Evolutionary conservation across 805 yeast species (phyloP).

Genomic region (Zygosaccharomyces kombuchaensis): DNA sequence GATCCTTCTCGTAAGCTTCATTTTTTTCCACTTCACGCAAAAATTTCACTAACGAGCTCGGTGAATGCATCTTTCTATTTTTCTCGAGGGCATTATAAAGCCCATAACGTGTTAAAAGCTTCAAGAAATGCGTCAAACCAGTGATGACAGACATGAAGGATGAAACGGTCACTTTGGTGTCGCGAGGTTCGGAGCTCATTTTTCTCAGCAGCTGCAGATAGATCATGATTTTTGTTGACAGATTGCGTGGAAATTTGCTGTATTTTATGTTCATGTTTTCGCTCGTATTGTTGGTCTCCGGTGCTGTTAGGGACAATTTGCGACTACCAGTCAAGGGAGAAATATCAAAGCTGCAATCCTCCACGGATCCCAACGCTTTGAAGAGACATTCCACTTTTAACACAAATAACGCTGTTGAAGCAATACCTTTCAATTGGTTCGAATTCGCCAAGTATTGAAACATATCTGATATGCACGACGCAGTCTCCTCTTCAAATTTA

Average conservation of each 20-base stretch:
- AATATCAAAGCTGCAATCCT: conserved; percentile 21
- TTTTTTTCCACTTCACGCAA: conserved; percentile 50
- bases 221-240: conserved; percentile 86
- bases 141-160: conserved; percentile 78
- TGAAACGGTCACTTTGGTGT: conserved; percentile 39
- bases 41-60: conserved; percentile 60
- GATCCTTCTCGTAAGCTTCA: conserved; percentile 35
- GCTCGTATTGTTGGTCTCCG: conserved; percentile 5
- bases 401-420: conserved; percentile 67
- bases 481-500: conserved; percentile 85
- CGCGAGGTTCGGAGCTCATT: conserved; percentile 36
- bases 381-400: conserved; percentile 72
- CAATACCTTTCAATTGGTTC: conserved; percentile 61
- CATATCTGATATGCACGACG: conserved; percentile 88
- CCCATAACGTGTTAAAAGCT: conserved; percentile 76
- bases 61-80: conserved; percentile 54
- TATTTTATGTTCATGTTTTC: conserved; percentile 18
- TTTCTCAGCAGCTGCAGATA: conserved; percentile 81
- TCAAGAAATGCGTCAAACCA: conserved; percentile 87
- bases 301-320: conserved; percentile 3
- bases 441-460: conserved; percentile 75
- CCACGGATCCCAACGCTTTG: conserved; percentile 59
- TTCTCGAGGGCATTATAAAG: conserved; percentile 68
- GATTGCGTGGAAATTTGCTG: conserved; percentile 65
- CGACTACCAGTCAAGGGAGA: conserved; percentile 6